Conservation (phyloP, 345 rosid genomes). For the Turnera subulata region DNA sequence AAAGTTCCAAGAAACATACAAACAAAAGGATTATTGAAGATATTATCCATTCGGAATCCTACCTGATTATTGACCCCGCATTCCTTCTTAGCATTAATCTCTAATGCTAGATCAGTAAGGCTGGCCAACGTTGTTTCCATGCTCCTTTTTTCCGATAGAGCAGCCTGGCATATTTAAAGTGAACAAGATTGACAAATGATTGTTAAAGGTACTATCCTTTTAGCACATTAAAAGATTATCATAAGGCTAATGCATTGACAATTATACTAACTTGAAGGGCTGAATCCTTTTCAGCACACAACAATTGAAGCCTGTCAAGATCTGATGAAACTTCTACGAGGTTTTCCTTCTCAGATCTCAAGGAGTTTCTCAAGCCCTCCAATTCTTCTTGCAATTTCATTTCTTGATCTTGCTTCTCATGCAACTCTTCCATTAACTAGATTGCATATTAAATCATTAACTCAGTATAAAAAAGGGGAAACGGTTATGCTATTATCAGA, state of each 20-base stretch:
- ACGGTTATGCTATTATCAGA: too few species aligned
- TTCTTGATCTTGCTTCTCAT: slow-evolving; percentile 59
- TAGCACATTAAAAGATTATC: neutral
- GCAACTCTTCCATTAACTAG: slow-evolving; percentile 70
- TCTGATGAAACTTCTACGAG: slow-evolving; percentile 44
- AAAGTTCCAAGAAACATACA: neutral
- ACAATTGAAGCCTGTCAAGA: slow-evolving; percentile 49
- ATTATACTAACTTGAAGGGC: slow-evolving; percentile 54
- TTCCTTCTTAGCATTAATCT: slow-evolving; percentile 41
- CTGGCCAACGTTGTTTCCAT: slow-evolving; percentile 54
- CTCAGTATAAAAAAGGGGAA: too few species aligned
- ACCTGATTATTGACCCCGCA: slow-evolving; percentile 57
- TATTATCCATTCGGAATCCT: slow-evolving; percentile 1
- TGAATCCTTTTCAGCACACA: slow-evolving; percentile 62
- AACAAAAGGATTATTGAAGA: too few species aligned
- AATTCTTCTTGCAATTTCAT: slow-evolving; percentile 60
- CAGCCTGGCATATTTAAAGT: slow-evolving; percentile 32
- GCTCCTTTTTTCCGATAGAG: slow-evolving; percentile 51
- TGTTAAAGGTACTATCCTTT: slow-evolving; percentile 15
- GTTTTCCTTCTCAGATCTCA: slow-evolving; percentile 62
- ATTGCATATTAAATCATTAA: slow-evolving; percentile 14
- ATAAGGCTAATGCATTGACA: slow-evolving; percentile 4
- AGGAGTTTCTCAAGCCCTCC: slow-evolving; percentile 49
- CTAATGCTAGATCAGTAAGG: slow-evolving; percentile 38
- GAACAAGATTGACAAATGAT: neutral